phyloP scores from a whole-genome alignment of 345 rosid species.

The Aethionema arabicum region DNA sequence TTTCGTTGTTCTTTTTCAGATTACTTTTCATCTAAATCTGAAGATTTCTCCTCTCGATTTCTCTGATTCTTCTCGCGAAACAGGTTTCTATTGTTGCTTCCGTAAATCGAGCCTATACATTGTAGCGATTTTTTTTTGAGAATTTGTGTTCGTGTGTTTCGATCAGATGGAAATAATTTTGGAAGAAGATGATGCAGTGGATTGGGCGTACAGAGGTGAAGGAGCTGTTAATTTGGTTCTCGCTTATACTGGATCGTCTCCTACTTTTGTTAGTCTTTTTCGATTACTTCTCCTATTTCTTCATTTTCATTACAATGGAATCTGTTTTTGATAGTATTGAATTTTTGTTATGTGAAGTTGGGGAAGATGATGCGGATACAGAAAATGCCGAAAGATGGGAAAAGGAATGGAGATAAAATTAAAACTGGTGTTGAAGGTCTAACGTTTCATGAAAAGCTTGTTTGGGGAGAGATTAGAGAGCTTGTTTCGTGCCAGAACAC shows the following conservation, averaged over 20 bases:
- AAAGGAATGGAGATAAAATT: slow-evolving; percentile 41
- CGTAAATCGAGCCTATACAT: too few relatives aligned
- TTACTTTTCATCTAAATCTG: too few relatives aligned
- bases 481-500: slow-evolving; percentile 42
- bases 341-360: slow-evolving; percentile 25
- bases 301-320: neutral
- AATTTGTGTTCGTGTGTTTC: neutral
- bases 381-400: slow-evolving; percentile 44
- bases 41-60: too few relatives aligned
- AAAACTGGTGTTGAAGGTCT: slow-evolving; percentile 35
- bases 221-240: slow-evolving; percentile 95
- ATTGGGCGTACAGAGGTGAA: slow-evolving; percentile 92
- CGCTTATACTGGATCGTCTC: slow-evolving; percentile 78
- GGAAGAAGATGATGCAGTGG: slow-evolving; percentile 60
- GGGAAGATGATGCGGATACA: slow-evolving; percentile 84
- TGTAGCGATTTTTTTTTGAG: too few relatives aligned
- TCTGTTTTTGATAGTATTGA: slow-evolving; percentile 4
- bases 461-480: slow-evolving; percentile 55
- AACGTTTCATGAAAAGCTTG: slow-evolving; percentile 43
- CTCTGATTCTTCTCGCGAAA: too few relatives aligned
- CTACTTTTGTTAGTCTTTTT: slow-evolving; percentile 51
- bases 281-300: neutral
- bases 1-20: too few relatives aligned
- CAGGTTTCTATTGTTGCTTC: too few relatives aligned
- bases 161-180: slow-evolving; percentile 56